Conservation (phyloP, 345 rosid genomes). For the Aquilaria malaccensis region DNA sequence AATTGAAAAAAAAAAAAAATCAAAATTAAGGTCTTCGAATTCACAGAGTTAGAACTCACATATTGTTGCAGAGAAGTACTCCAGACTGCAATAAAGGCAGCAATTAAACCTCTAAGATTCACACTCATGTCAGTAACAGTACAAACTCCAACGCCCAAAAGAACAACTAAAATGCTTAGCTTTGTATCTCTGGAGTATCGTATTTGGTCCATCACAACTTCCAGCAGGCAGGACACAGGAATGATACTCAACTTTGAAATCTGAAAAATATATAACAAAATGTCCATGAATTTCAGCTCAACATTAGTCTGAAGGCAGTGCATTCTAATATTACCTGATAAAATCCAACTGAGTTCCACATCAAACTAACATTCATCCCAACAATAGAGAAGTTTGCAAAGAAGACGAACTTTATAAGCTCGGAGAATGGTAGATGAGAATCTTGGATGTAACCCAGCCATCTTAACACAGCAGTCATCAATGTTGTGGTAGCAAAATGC, state of each 20-base stretch:
- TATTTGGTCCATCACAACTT: conserved; percentile 81
- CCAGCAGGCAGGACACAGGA: conserved; percentile 94
- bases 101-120: conserved; percentile 73
- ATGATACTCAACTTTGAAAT: conserved; percentile 97
- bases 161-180: conserved; percentile 82
- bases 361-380: conserved; percentile 97
- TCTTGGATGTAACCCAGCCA: conserved; percentile 93
- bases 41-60: conserved; percentile 36
- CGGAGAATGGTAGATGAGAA: conserved; percentile 76
- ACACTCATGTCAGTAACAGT: conserved; percentile 96
- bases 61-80: conserved; percentile 95
- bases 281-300: conserved; percentile 10
- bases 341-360: conserved; percentile 99
- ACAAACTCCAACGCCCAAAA: conserved; percentile 93
- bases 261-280: conserved; percentile 29
- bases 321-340: conserved; percentile 57
- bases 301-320: background rate
- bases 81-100: conserved; percentile 93
- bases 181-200: conserved; percentile 94
- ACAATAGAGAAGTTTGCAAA: conserved; percentile 94
- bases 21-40: background rate
- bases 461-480: conserved; percentile 64
- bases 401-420: conserved; percentile 73
- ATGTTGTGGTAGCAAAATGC: conserved; percentile 85
- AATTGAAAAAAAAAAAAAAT: background rate